Evolutionary conservation across 208 protist genomes (phyloP).

Genomic region (Herpetomonas samuelpessoai): DNA sequence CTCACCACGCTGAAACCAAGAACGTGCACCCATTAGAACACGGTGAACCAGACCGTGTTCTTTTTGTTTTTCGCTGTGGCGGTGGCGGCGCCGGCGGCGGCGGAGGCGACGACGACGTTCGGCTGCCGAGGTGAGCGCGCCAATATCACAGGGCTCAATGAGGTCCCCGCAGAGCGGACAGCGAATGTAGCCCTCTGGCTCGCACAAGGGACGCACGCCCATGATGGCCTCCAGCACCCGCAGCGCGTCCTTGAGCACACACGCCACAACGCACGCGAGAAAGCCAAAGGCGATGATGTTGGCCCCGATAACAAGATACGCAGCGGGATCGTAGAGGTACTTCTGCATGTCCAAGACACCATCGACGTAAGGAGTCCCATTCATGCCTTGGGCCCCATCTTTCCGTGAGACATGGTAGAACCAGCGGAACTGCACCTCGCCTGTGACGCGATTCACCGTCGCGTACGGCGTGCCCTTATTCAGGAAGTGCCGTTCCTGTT

Average conservation of each 20-base stretch:
- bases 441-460: constrained; percentile 17
- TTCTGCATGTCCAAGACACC: constrained; percentile 17
- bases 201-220: constrained; percentile 46
- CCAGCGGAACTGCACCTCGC: constrained; percentile 33
- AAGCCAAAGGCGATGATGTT: constrained; percentile 16
- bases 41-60: too few relatives aligned
- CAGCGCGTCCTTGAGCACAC: constrained; percentile 16
- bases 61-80: too few relatives aligned
- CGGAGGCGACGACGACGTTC: too few relatives aligned
- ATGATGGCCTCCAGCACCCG: constrained; percentile 37
- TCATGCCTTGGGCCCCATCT: background rate
- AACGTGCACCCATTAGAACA: background rate
- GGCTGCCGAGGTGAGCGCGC: constrained; percentile 12
- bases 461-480: constrained; percentile 36
- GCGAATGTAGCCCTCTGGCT: constrained; percentile 47
- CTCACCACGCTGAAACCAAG: background rate
- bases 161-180: constrained; percentile 61
- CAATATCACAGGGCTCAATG: constrained; percentile 20
- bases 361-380: constrained; percentile 6
- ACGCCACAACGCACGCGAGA: constrained; percentile 15
- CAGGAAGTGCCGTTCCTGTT: constrained; percentile 10
- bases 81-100: background rate
- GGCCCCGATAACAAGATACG: constrained; percentile 12
- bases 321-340: constrained; percentile 29
- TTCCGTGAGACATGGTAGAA: constrained; percentile 21